A percentile compares a stretch with the other conserved stretches of the same genome.
Conservation (phyloP, 192 early-diverging fungal genomes). For the Coemansia reversa region DNA sequence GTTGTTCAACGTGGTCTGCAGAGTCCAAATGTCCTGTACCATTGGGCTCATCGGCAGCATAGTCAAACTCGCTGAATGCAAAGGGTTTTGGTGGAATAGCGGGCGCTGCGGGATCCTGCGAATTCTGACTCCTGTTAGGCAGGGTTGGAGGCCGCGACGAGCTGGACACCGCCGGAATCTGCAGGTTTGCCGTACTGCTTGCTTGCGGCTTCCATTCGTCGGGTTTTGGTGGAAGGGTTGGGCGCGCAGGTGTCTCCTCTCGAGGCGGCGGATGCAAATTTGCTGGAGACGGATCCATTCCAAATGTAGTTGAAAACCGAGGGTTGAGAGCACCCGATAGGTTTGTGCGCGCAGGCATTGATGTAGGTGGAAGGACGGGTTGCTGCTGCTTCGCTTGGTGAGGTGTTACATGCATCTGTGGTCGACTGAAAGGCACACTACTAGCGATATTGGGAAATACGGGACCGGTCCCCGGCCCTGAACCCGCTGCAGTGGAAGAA, state of each 20-base stretch:
- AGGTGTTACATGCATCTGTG: slow-evolving; percentile 14
- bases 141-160: slow-evolving; percentile 14
- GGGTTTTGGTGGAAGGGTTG: slow-evolving; percentile 45
- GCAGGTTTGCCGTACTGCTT: neutral
- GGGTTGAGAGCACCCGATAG: slow-evolving; percentile 8
- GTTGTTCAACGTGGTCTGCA: slow-evolving; percentile 45
- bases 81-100: slow-evolving; percentile 50
- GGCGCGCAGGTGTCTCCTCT: slow-evolving; percentile 8
- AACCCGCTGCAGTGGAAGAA: neutral
- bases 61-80: slow-evolving; percentile 52
- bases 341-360: slow-evolving; percentile 1
- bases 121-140: slow-evolving; percentile 16
- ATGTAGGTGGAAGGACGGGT: neutral
- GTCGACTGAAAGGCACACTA: neutral
- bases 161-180: neutral
- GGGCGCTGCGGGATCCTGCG: slow-evolving; percentile 22
- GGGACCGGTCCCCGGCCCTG: neutral
- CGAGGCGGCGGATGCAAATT: neutral
- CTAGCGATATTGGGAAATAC: slow-evolving; percentile 7
- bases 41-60: slow-evolving; percentile 27
- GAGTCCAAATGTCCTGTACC: slow-evolving; percentile 14
- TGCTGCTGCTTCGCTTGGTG: slow-evolving; percentile 13
- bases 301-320: slow-evolving; percentile 28
- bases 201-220: slow-evolving; percentile 32
- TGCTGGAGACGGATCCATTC: neutral